Base-by-base conservation (phyloP, 148 eudicot species). In the Linanthus parryae region DNA sequence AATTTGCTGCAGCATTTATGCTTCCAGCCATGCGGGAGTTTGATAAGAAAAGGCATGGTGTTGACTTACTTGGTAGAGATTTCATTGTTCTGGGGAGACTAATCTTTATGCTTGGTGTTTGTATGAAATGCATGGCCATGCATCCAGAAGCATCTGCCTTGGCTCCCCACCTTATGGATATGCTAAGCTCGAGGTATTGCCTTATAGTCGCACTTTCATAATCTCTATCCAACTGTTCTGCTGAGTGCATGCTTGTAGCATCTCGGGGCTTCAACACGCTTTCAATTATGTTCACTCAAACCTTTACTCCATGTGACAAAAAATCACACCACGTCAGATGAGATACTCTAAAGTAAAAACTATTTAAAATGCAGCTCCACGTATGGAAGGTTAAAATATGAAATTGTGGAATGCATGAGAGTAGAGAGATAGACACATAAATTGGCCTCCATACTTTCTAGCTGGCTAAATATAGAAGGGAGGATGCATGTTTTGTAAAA, bases 91-190 rank as follows among this genome's bases (percentile, higher is more conserved):
- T 91, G 50, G 98, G 98, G 31, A 91, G 79, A 67, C 84, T 91
- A 50, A 59, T 86, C 52, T 74, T 86, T 73, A 91, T 81, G 94
- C 98, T 91, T 19, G 98, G 95, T 35, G 75, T 86, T 24, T 86
- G 98, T 64, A 83, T 91, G 69, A 83, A 73, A 72, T 83, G 95
- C 63, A 67, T 79, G 56, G 81, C 95, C 46, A 75, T 91, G 84
- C 98, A 91, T 68, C 98, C 98, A 5, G 98, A 91, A 67, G 95
- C 98, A 40, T 91, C 88, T 53, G 84, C 77, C 54, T 63, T 91
- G 71, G 89, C 81, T 44, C 67, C 76, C 31, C 73, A 83, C 27
- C 80, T 91, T 53, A 61, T 86, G 59, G 95, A 86, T 58, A 76
- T 86, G 94, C 57, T 91, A 59, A 83, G 94, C 55, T 66, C 95